These are phyloP conservation scores for Daldinia bambusicola DNA, from an alignment of 495 filamentous ascomycete species.

Conservation along the genomic window DNA sequence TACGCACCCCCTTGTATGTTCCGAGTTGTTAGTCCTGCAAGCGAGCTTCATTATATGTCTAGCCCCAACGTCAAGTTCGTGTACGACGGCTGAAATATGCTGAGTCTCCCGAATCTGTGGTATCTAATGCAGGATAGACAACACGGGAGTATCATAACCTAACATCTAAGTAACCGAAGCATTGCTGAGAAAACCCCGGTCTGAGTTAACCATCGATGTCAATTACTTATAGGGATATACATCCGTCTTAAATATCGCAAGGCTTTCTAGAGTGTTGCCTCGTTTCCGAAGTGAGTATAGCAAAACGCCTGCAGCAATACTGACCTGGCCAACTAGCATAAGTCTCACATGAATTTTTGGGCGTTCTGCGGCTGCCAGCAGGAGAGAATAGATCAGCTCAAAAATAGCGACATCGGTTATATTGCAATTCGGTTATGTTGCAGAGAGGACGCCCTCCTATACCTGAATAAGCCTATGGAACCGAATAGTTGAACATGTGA, in stretches of 20 bases:
- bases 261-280: neutral
- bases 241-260: neutral
- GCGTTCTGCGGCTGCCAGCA: neutral
- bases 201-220: neutral
- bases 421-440: slow-evolving; percentile 17
- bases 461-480: slow-evolving; percentile 14
- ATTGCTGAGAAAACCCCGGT: neutral
- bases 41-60: neutral
- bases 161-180: neutral
- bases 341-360: slow-evolving; percentile 6
- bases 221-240: neutral
- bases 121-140: slow-evolving; percentile 1
- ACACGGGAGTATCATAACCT: neutral
- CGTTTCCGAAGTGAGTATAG: neutral
- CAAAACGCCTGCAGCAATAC: neutral
- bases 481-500: neutral
- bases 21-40: neutral
- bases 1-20: neutral
- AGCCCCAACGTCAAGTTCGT: neutral
- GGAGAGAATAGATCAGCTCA: neutral
- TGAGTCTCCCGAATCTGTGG: slow-evolving; percentile 7
- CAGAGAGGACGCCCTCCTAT: slow-evolving; percentile 13
- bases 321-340: slow-evolving; percentile 12
- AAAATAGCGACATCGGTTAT: slow-evolving; percentile 23
- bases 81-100: neutral